Evolutionary conservation across 2,329 filamentous ascomycete species (phyloP), one percentile per base, ranked within the genome.

Genomic region (Colletotrichum sp.): DNA sequence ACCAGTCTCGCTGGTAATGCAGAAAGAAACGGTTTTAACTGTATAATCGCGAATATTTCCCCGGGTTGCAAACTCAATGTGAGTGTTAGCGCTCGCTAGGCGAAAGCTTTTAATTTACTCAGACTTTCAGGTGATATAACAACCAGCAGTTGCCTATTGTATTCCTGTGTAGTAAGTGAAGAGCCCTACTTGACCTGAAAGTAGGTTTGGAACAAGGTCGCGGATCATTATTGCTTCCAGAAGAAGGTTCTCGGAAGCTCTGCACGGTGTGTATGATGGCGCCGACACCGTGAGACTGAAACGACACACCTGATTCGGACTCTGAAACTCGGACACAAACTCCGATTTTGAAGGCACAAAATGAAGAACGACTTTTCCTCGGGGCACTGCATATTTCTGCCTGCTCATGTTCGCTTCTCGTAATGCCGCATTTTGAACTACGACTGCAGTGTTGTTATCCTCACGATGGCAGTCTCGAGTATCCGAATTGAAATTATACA

Each of bases 401-500:
- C 44, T 52, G 44, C 11, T 52, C n/a, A 13, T 22, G 22, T 4
- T 52, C 11, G 6, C 44, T 52, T 52, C 1, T 6, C n/a, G 1
- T 16, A 39, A 39, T 39, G 36, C 8, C 36, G 3, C 36, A 9
- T 9, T 39, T 19, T 1, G 16, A 39, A 39, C 16, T 19, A 16
- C 16, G 36, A n/a, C 0, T 49, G 39, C 39, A 44, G 19, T n/a
- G 8, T 49, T 49, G 1, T 13, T 22, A n/a, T 13, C 4, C n/a
- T 8, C n/a, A 13, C n/a, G 11, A 6, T 13, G 0, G 44, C 11
- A 3, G 8, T 5, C 44, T 49, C 13, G 11, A 49, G 44, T 22
- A 1, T 6, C n/a, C 4, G 2, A 49, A 13, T 13, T 7, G 11
- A 13, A 1, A 8, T 22, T 0, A 0, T 49, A 6, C 11, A 22